A percentile compares a stretch with the other conserved stretches of the same genome.
Conservation (phyloP, 2,329 filamentous ascomycete species). For the Cytospora paraplurivora region DNA sequence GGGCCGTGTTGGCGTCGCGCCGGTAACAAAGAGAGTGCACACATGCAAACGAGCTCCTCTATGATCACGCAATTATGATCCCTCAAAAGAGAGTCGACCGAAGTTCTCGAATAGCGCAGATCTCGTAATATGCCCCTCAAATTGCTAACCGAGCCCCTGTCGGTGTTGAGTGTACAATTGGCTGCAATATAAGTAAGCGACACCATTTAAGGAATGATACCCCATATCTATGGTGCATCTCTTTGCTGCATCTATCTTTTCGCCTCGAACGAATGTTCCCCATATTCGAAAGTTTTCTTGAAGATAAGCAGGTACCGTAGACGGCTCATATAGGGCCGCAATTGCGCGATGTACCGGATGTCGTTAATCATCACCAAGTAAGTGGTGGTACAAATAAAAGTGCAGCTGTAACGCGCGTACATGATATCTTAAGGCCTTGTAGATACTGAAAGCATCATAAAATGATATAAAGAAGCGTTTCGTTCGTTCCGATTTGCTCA, state of each 20-base stretch:
- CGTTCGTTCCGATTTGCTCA: not conserved
- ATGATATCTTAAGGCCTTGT: not conserved
- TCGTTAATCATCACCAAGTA: not conserved
- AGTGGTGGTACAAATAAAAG: not conserved
- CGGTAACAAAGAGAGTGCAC: not conserved
- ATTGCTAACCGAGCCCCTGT: slow-evolving; percentile 16
- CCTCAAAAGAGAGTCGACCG: not conserved
- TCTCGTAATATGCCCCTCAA: slow-evolving; percentile 26
- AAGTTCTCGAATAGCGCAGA: slow-evolving; percentile 11
- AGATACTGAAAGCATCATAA: not conserved
- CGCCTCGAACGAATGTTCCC: not conserved
- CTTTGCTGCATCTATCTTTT: not conserved
- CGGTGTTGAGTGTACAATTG: not conserved
- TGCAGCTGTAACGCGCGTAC: not conserved
- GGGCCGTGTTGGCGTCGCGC: no score
- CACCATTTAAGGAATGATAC: not conserved
- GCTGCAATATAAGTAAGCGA: not conserved
- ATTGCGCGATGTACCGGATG: slow-evolving; percentile 13
- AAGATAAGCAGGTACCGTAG: slow-evolving; percentile 11
- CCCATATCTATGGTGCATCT: not conserved
- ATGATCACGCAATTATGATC: not conserved
- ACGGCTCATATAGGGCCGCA: slow-evolving; percentile 1
- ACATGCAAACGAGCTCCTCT: slow-evolving; percentile 1
- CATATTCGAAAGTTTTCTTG: not conserved
- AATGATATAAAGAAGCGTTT: not conserved